Conservation (phyloP, 306 rosid species). For the Hylodesmum podocarpum region DNA sequence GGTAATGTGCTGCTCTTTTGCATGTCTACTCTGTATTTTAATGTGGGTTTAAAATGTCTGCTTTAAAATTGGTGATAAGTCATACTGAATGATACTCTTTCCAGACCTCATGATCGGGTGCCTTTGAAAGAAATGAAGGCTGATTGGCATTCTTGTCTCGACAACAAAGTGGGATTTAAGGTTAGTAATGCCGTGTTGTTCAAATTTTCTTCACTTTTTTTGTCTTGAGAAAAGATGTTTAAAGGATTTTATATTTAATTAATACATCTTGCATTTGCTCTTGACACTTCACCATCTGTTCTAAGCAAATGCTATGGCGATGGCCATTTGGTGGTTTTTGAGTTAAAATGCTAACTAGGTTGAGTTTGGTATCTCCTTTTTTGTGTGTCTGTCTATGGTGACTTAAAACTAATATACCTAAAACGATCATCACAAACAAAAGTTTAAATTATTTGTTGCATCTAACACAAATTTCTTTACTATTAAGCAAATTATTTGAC, state of each 20-base stretch:
- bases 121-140: slow-evolving; percentile 81
- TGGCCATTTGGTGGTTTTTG: background rate
- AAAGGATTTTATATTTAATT: background rate
- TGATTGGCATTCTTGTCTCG: slow-evolving; percentile 96
- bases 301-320: background rate
- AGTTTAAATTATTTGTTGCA: background rate
- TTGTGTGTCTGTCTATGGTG: background rate
- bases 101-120: slow-evolving; percentile 96
- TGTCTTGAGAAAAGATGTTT: background rate
- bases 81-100: slow-evolving; percentile 23
- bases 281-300: background rate
- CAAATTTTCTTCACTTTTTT: background rate
- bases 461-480: background rate
- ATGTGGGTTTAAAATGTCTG: slow-evolving; percentile 8
- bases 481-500: background rate
- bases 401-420: background rate
- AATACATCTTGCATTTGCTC: background rate
- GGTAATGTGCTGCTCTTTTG: slow-evolving; percentile 39
- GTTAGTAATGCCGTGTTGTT: slow-evolving; percentile 46
- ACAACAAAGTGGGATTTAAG: slow-evolving; percentile 96
- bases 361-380: background rate
- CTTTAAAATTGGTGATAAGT: background rate
- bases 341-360: slow-evolving; percentile 1
- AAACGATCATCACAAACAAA: background rate
- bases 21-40: background rate